These are phyloP conservation scores for Dactylellina parvicollis DNA, from an alignment of 2,329 filamentous ascomycete genomes.

Conservation along the genomic window DNA sequence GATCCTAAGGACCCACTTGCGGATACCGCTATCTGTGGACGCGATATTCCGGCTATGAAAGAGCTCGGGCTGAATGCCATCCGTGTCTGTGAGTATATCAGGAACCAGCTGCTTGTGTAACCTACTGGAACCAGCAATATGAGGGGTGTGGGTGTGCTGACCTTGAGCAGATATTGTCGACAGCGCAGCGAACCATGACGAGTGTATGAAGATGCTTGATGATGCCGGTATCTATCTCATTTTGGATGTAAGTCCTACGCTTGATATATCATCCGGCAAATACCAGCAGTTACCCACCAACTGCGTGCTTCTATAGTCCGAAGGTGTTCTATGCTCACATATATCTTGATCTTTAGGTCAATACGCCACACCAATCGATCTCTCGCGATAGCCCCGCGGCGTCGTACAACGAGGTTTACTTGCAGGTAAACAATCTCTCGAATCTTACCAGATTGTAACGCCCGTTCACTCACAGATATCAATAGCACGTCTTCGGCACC, in stretches of 20 bases:
- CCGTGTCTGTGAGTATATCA: constrained; percentile 72
- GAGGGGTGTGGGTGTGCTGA: no score
- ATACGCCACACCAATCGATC: constrained; percentile 78
- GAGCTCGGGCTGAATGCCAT: constrained; percentile 88
- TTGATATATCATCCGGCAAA: not conserved
- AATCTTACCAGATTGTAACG: not conserved
- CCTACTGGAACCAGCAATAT: no score
- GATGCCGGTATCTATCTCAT: constrained; percentile 92
- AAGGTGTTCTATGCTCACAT: not conserved
- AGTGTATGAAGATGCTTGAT: constrained; percentile 82
- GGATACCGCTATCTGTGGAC: constrained; percentile 74
- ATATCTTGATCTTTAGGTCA: constrained; percentile 50
- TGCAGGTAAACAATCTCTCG: constrained; percentile 67
- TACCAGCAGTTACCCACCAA: no score
- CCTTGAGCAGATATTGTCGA: constrained; percentile 75
- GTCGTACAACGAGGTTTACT: constrained; percentile 88
- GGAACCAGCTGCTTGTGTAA: not conserved
- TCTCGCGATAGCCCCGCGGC: constrained; percentile 76
- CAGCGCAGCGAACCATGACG: constrained; percentile 81
- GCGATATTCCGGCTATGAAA: constrained; percentile 83
- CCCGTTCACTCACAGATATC: not conserved
- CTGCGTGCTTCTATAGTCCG: not conserved
- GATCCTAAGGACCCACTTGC: constrained; percentile 78
- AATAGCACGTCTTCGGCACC: constrained; percentile 77
- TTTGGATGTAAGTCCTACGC: constrained; percentile 82